Evolutionary conservation across 163 green algal species (phyloP), one percentile per base, ranked within the genome.

Genomic region (Prototheca cutis): DNA sequence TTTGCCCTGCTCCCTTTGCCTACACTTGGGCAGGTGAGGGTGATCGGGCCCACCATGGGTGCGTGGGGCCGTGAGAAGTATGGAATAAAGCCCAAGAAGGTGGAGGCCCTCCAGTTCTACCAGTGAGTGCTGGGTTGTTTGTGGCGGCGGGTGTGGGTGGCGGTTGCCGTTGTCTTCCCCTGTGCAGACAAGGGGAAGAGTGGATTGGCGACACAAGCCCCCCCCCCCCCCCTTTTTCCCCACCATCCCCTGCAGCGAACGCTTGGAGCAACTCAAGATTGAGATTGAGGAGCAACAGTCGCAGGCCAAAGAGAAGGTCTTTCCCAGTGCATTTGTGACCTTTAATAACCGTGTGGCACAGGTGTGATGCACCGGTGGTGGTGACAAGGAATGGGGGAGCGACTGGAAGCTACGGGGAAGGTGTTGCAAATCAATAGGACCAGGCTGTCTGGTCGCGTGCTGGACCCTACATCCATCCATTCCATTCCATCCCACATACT

Each of bases 51-150:
- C 1, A 70, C 62, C 39, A 61, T 75, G 36, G 73, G 70, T 30
- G 58, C 51, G 3, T 73, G 66, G 66, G 66, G 66, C 10, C 55
- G 62, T 27, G 62, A 76, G 55, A 61, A 73, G 36, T 88, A 82
- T 48, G 78, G 78, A 27, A 56, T 71, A 2, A 82, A 75, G 56
- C 70, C 77, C 3, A 42, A 59, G 21, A 81, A 79, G 48, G 62
- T 79, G 28, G 76, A 84, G 30, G 61, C 57, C 5, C 66, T 86
- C 27, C 54, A 69, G 15, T 82, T 78, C 62, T 79, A 61, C 53
- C 48, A 48, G 64, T 71, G 53, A 6, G 56, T 31, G 3, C 0
- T 17, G 25, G 47, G 48, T 52, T 40, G n/a, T 29, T 23, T 0
- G 18, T 10, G 15, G 6, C 10, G 29, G 54, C 6, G 23, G 54